Evolutionary conservation across 805 yeast species (phyloP).

Genomic region (Saturnispora hagleri): DNA sequence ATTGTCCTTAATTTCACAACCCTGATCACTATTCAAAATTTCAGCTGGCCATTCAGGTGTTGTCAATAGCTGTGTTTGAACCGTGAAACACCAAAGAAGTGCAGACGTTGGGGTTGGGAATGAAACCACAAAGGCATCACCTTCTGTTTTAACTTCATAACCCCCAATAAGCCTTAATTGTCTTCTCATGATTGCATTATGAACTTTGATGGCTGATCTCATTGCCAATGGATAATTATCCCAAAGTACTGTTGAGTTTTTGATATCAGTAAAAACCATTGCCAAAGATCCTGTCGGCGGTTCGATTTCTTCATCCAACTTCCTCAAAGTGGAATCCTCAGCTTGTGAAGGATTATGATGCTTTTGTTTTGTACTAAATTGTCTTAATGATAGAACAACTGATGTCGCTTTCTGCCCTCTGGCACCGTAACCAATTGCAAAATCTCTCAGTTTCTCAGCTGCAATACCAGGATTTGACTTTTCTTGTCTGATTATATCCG

Average conservation of each 20-base stretch:
- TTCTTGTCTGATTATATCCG: conserved; percentile 79
- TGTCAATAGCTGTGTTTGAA: conserved; percentile 70
- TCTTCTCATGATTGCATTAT: conserved; percentile 89
- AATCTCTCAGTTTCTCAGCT: conserved; percentile 88
- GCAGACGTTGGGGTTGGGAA: conserved; percentile 91
- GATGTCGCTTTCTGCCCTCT: conserved; percentile 62
- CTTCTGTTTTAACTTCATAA: conserved; percentile 97
- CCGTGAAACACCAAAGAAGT: conserved; percentile 87
- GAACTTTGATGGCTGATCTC: conserved; percentile 94
- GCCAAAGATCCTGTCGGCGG: conserved; percentile 95
- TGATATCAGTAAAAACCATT: conserved; percentile 94
- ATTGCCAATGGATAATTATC: conserved; percentile 86
- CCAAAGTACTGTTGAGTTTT: conserved; percentile 90
- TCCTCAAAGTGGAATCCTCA: conserved; percentile 71
- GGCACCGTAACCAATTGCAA: conserved; percentile 89
- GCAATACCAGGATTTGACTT: conserved; percentile 80
- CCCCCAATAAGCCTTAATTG: conserved; percentile 91
- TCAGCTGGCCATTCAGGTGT: conserved; percentile 94
- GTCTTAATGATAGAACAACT: conserved; percentile 64
- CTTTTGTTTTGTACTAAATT: conserved; percentile 32
- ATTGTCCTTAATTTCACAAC: conserved; percentile 66
- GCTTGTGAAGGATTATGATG: conserved; percentile 36
- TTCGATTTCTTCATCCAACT: conserved; percentile 80
- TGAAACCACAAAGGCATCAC: conserved; percentile 97
- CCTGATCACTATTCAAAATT: conserved; percentile 74